phyloP scores from a whole-genome alignment of 2,329 filamentous ascomycete species.

The Hymenoscyphus occultus region DNA sequence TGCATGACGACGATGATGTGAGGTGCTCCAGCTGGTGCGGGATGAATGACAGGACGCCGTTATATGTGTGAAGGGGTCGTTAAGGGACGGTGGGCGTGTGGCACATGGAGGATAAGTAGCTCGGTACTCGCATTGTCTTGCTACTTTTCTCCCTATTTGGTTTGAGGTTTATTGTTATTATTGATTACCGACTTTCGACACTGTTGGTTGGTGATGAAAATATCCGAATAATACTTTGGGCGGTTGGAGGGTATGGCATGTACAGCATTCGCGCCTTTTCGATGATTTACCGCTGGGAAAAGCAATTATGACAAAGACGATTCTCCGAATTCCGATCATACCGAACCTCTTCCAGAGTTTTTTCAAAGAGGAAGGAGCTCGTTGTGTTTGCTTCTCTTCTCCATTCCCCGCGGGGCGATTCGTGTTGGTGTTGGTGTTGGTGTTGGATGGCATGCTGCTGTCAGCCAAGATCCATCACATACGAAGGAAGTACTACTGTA shows the following conservation, averaged over 20 bases:
- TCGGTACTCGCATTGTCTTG: slow-evolving; percentile 1
- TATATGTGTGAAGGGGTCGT: background rate
- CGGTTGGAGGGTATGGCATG: background rate
- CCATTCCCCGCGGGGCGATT: background rate
- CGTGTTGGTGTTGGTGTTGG: background rate
- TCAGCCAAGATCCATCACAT: slow-evolving; percentile 2
- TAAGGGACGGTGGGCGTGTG: background rate
- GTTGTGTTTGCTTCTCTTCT: background rate
- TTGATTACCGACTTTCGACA: background rate
- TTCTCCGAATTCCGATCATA: background rate
- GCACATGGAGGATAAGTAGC: background rate
- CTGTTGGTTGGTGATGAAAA: background rate
- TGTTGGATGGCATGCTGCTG: slow-evolving; percentile 1
- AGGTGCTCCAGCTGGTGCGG: background rate
- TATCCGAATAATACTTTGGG: background rate
- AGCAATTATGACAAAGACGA: background rate
- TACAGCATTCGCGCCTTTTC: background rate
- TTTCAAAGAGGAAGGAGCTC: background rate
- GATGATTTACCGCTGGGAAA: background rate
- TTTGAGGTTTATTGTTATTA: background rate
- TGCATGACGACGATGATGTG: background rate
- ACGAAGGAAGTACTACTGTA: background rate
- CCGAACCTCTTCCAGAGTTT: background rate
- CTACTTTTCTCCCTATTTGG: background rate
- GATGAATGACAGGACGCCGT: background rate